phyloP scores from a whole-genome alignment of 108 stramenopile genomes.

The Skeletonema grethae region DNA sequence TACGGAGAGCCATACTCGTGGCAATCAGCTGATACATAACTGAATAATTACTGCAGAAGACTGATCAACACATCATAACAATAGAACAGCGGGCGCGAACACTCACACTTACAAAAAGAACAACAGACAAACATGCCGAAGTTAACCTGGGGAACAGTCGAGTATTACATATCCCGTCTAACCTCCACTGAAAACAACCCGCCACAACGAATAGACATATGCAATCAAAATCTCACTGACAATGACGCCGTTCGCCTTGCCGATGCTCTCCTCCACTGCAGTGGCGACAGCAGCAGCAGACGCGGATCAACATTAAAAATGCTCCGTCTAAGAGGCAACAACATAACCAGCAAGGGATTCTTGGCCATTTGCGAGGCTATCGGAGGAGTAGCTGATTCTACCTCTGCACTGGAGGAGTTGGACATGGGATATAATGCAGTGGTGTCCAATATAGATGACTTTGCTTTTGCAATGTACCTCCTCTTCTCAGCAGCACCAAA shows the following conservation, averaged over 20 bases:
- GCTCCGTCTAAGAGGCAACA: not conserved
- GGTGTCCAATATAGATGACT: not conserved
- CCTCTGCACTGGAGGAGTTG: not conserved
- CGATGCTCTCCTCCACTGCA: constrained; percentile 4
- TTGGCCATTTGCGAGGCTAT: constrained; percentile 8
- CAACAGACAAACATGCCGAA: not conserved
- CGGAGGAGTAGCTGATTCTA: not conserved
- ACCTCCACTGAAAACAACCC: not conserved
- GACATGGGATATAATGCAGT: constrained; percentile 1
- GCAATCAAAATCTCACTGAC: not conserved
- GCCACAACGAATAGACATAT: constrained; percentile 1
- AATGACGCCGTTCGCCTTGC: constrained; percentile 4
- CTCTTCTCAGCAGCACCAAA: constrained; percentile 2
- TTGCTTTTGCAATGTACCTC: constrained; percentile 10
- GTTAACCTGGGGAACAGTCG: constrained; percentile 5
- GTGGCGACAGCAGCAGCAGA: not conserved
- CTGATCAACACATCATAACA: no score
- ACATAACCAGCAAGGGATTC: not conserved
- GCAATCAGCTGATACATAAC: no score
- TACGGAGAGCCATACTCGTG: no score
- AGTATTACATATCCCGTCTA: constrained; percentile 1
- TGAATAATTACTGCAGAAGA: no score
- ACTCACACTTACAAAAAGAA: not conserved
- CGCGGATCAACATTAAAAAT: not conserved
- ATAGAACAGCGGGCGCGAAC: no score